A percentile compares a stretch with the other conserved stretches of the same genome.
Evolutionary conservation across 768 basidiomycete genomes (phyloP).

Genomic region (Suillus spraguei): DNA sequence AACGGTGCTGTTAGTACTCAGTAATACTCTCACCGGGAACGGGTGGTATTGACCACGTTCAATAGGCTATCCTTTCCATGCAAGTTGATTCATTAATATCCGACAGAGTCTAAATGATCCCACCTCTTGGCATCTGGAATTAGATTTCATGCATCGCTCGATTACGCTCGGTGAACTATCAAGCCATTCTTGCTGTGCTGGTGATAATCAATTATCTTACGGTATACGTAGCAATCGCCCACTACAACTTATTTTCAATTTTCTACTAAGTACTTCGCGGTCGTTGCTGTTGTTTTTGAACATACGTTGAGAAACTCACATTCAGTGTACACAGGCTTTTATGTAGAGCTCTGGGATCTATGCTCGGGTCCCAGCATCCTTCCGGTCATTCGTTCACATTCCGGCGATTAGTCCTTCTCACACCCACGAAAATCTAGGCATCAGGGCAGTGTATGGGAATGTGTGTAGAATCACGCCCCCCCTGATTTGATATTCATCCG

Average conservation of each 20-base stretch:
- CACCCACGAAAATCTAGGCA: slow-evolving; percentile 12
- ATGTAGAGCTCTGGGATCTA: slow-evolving; percentile 6
- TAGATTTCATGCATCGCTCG: background rate
- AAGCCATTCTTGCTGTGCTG: background rate
- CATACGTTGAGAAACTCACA: background rate
- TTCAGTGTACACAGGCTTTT: background rate
- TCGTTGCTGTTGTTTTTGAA: background rate
- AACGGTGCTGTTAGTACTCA: background rate
- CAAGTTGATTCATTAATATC: slow-evolving; percentile 1
- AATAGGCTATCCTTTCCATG: background rate
- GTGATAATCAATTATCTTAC: background rate
- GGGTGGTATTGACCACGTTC: background rate
- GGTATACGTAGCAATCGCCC: background rate
- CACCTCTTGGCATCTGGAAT: background rate
- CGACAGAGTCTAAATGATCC: slow-evolving; percentile 4
- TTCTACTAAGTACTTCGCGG: background rate
- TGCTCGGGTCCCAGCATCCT: background rate
- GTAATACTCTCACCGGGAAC: background rate
- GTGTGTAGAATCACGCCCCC: slow-evolving; percentile 6
- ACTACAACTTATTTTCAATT: background rate
- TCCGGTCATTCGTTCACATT: background rate
- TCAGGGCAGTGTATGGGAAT: slow-evolving; percentile 17
- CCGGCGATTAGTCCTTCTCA: background rate
- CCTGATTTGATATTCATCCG: slow-evolving; percentile 15
- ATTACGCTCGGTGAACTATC: background rate